These are phyloP conservation scores for Trichocladium uniseriatum DNA, from an alignment of 495 filamentous ascomycete species.

Conservation along the genomic window DNA sequence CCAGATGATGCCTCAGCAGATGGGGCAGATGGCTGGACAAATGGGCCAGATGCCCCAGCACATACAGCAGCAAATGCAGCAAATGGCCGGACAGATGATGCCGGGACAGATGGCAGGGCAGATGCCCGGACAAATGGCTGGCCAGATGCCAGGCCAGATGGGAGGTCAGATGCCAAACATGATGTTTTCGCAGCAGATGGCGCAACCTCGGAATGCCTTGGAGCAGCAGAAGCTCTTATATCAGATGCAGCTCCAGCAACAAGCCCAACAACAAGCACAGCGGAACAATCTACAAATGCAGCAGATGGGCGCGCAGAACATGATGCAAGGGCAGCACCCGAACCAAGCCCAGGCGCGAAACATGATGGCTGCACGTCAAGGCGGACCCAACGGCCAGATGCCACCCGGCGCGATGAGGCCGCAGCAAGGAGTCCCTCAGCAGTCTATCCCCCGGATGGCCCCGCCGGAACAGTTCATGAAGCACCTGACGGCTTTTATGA, in stretches of 20 bases:
- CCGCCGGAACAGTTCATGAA: constrained; percentile 67
- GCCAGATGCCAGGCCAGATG: constrained; percentile 19
- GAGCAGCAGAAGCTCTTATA: constrained; percentile 51
- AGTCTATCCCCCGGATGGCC: constrained; percentile 18
- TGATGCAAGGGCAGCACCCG: constrained; percentile 27
- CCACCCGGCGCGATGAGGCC: constrained; percentile 34
- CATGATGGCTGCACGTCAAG: constrained; percentile 41
- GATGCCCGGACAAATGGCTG: constrained; percentile 15
- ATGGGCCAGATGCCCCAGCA: constrained; percentile 7
- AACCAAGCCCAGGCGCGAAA: constrained; percentile 29
- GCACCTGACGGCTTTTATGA: constrained; percentile 63
- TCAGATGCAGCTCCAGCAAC: constrained; percentile 61
- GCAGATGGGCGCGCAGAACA: constrained; percentile 35
- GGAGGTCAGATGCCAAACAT: constrained; percentile 27
- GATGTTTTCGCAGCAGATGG: constrained; percentile 44
- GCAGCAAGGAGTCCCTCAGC: constrained; percentile 25
- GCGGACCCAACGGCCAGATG: constrained; percentile 42
- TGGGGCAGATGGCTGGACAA: constrained; percentile 31
- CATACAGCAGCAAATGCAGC: constrained; percentile 30
- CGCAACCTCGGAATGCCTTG: constrained; percentile 41
- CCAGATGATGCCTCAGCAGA: constrained; percentile 40
- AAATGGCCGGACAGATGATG: constrained; percentile 14
- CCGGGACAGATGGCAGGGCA: constrained; percentile 5
- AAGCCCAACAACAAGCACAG: constrained; percentile 60
- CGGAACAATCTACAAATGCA: constrained; percentile 45